These are phyloP conservation scores for Chrysopogon serrulatus DNA, from an alignment of 176 grass and related monocot species.

Conservation along the genomic window DNA sequence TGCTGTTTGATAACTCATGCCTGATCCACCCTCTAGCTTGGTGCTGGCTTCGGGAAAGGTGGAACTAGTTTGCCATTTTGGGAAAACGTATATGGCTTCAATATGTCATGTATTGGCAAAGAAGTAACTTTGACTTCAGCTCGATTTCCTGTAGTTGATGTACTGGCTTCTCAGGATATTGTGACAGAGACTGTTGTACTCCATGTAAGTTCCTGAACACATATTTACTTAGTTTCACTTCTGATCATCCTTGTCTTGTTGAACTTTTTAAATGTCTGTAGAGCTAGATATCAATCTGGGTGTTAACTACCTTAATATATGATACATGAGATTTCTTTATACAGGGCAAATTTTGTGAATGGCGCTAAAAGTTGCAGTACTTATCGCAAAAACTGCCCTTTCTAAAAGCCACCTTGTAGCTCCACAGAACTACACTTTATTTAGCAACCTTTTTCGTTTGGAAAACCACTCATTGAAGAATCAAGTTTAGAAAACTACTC, in stretches of 20 bases:
- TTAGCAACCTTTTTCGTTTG: neutral
- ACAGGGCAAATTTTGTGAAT: no score
- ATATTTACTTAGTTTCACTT: slow-evolving; percentile 10
- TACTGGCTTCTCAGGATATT: slow-evolving; percentile 57
- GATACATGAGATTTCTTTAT: no score
- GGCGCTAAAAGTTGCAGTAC: neutral
- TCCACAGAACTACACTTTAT: neutral
- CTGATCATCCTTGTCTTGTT: no score
- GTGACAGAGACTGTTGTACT: slow-evolving; percentile 65
- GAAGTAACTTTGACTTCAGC: no score
- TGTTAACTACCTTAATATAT: neutral
- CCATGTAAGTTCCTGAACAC: slow-evolving; percentile 63
- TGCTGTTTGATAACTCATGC: neutral
- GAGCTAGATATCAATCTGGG: neutral
- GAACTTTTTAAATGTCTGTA: neutral
- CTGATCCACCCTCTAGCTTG: slow-evolving; percentile 45
- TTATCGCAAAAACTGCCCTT: neutral
- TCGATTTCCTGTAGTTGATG: no score
- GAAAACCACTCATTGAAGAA: neutral
- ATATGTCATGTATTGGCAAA: no score
- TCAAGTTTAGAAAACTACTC: neutral
- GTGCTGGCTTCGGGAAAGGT: slow-evolving; percentile 87
- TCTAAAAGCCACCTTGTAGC: neutral
- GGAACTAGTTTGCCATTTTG: slow-evolving; percentile 86
- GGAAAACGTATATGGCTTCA: slow-evolving; percentile 92